Base-by-base conservation (phyloP, 345 rosid species). In the Eucalyptus sp. region DNA sequence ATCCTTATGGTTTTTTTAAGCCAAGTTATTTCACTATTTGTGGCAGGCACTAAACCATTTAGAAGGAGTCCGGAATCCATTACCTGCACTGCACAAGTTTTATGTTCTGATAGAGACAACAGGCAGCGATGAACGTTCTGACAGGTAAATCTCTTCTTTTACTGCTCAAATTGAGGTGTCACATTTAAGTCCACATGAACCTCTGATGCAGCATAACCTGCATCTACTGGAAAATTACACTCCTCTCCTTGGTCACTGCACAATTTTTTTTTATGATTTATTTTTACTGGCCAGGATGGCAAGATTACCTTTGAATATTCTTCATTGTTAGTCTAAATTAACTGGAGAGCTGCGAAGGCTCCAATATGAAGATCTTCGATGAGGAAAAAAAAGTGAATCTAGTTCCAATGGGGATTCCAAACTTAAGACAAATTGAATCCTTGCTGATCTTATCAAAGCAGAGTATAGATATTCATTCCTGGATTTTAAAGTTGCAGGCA, bases 81-180 rank as follows among this genome's bases (percentile, higher is more conserved):
- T 98, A 90, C 93, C 98, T 76, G 89, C 96, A 79, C 71, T 89
- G 64, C 96, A 97, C 93, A 94, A 95, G 80, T 98, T 98, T 89
- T 98, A 97, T 88, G 93, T 98, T 90, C 90, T 98, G 92, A 96
- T 98, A 85, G 99, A 97, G 94, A 96, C 96, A 68, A 96, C 96
- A 1, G 99, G 99, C 90, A 96, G 95, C 86, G 92, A 94, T 90
- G 98, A 96, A 91, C 90, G 95, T 89, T 91, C 64, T 89, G 96
- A 94, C 94, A 95, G 91, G 99, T 98, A 92, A 90, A 14, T 41
- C 68, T 71, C 87, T 89, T 58, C 86, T 1, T 50, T 86, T 51
- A n/a, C 87, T 20, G 8, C 87, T 51, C 8, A 41, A 37, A 86
- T 51, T 24, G 4, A 51, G 60, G 11, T n/a, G 37, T 56, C 20